Evolutionary conservation across 805 yeast genomes (phyloP), one percentile per base, ranked within the genome.

Genomic region (Saccharomycopsis sp.): DNA sequence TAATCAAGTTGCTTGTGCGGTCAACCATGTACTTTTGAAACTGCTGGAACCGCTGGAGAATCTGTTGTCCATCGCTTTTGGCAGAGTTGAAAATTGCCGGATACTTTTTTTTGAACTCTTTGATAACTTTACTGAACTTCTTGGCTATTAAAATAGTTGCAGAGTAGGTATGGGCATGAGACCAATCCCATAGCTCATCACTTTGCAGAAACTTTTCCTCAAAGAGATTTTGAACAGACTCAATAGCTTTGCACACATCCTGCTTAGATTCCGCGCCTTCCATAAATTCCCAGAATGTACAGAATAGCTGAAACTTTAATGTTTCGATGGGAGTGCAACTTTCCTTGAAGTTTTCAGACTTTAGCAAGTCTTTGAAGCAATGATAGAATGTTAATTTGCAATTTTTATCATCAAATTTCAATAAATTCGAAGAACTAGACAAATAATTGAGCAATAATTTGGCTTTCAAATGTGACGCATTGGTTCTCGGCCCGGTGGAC

Each of bases 281-380:
- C 7, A 19, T 33, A 4, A 22, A 36, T 4, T 36, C 27, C 43
- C 43, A 39, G 33, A 43, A 36, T 16, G 26, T 25, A 10, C 13
- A 20, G 21, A 17, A 39, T 13, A 39, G 12, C 18, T 35, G n/a
- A 4, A 36, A 7, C 18, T 39, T 41, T 7, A 36, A 33, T 1
- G 16, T 4, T 33, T 43, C 47, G 22, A 32, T 22, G n/a, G n/a
- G n/a, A n/a, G n/a, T n/a, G n/a, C n/a, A n/a, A n/a, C n/a, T n/a
- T 1, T 21, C 19, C 12, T 40, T 43, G 18, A 41, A 41, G 18
- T 36, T 22, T 2, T 36, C 29, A 8, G 23, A 9, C n/a, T 20
- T 9, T 5, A 25, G 17, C 8, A 9, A 18, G 13, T 2, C 21
- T 6, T n/a, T 10, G n/a, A 13, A 15, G 7, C 22, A 13, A 12